Conservation (phyloP, 2,329 filamentous ascomycete species). For the Alternaria atra region DNA sequence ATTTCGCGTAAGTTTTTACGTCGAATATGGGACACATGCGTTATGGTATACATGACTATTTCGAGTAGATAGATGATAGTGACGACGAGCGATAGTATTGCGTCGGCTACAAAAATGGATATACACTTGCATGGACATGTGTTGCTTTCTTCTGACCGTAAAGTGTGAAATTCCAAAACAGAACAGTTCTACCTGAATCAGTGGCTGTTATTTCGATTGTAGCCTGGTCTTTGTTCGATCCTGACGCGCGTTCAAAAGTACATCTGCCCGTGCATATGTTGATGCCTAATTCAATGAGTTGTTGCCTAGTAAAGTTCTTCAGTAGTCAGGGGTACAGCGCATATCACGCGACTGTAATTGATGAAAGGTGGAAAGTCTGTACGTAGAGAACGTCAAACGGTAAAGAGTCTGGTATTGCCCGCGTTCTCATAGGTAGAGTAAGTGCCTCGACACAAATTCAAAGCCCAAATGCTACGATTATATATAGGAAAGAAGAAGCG, state of each 20-base stretch:
- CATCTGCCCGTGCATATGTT: background rate
- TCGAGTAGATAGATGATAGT: conserved; percentile 1
- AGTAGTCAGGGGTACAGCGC: background rate
- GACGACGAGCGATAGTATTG: background rate
- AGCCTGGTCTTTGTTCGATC: background rate
- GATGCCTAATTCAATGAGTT: background rate
- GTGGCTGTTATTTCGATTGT: background rate
- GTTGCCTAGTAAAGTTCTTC: background rate
- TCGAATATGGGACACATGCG: conserved; percentile 7
- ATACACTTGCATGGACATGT: background rate
- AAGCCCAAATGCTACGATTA: conserved; percentile 19
- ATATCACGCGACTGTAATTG: background rate
- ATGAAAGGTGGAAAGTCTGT: background rate
- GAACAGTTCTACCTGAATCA: background rate
- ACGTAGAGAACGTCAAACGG: background rate
- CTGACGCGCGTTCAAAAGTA: background rate
- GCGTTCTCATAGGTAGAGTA: background rate
- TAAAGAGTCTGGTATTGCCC: conserved; percentile 19
- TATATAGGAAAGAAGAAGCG: conserved; percentile 15
- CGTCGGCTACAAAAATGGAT: background rate
- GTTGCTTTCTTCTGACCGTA: background rate
- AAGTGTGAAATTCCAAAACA: background rate
- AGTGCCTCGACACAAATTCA: conserved; percentile 13
- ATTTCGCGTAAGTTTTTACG: conserved; percentile 4
- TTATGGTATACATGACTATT: conserved; percentile 6